Evolutionary conservation across 306 rosid species (phyloP), one percentile per base, ranked within the genome.

Genomic region (Astragalus glycyphyllos): DNA sequence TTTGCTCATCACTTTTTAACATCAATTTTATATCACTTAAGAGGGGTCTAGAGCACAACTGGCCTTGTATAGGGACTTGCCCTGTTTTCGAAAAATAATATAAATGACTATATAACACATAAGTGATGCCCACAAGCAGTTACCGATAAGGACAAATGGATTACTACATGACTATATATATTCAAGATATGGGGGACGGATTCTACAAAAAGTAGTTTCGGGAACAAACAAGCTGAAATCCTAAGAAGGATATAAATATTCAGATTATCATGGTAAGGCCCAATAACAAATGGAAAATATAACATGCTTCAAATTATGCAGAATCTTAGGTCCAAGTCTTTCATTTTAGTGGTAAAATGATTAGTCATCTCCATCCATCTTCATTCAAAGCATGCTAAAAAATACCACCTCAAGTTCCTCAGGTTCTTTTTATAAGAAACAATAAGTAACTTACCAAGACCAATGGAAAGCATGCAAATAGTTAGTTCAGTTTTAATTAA

Each of bases 321-420:
- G 53, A 63, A 58, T 23, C 60, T 45, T 47, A 11, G 59, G 26
- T 26, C 23, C 23, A 56, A 20, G 74, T 69, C 61, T 70, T 16
- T 37, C 23, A 58, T 48, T 51, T 53, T 2, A 53, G 34, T 14
- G 55, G 55, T 41, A 61, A 62, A 73, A 40, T 40, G 75, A 44
- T 44, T 13, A 51, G 44, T 32, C 32, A 77, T 69, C 56, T n/a
- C 11, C 34, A 69, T 44, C 59, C 9, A 56, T 42, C 63, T 61
- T 8, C 73, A 55, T 15, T 69, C 47, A 69, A 61, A 26, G 59
- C 55, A 51, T 42, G 66, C 58, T 12, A 56, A n/a, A 60, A 23
- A 68, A 34, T 69, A 59, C 59, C 5, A 44, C 41, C 41, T 26
- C 31, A 26, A 26, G 31, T 26, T 26, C 31, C 31, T 26, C 31